Conservation (phyloP, 495 filamentous ascomycete species). For the Saxophila tyrrhenica region DNA sequence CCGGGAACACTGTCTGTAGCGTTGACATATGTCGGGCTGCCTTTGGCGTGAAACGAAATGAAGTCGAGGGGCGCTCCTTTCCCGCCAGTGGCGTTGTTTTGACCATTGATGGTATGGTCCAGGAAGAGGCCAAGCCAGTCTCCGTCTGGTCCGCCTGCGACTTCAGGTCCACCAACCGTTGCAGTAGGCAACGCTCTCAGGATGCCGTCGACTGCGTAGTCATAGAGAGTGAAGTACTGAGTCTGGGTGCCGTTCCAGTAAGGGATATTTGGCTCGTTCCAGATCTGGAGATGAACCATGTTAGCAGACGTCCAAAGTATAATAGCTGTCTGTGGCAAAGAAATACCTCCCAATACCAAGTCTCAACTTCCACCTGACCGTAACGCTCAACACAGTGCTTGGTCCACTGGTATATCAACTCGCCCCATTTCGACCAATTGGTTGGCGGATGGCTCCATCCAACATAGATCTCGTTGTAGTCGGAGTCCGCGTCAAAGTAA, state of each 20-base stretch:
- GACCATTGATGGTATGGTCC: slow-evolving; percentile 14
- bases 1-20: slow-evolving; percentile 8
- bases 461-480: slow-evolving; percentile 14
- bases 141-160: slow-evolving; percentile 16
- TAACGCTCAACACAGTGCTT: slow-evolving; percentile 12
- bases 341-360: slow-evolving; percentile 18
- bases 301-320: background rate
- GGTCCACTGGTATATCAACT: slow-evolving; percentile 17
- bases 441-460: slow-evolving; percentile 15
- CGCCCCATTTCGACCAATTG: slow-evolving; percentile 13
- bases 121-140: slow-evolving; percentile 12
- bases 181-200: slow-evolving; percentile 10
- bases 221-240: slow-evolving; percentile 15
- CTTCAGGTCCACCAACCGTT: slow-evolving; percentile 16
- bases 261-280: slow-evolving; percentile 16
- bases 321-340: background rate
- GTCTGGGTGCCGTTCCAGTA: slow-evolving; percentile 18
- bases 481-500: slow-evolving; percentile 6
- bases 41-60: slow-evolving; percentile 19
- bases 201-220: slow-evolving; percentile 16
- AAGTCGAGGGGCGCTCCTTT: slow-evolving; percentile 16
- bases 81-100: slow-evolving; percentile 15
- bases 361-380: slow-evolving; percentile 8
- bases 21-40: slow-evolving; percentile 14
- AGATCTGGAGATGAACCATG: background rate